These are phyloP conservation scores for Exobasidium cylindrosporum DNA, from an alignment of 1,284 basidiomycete genomes.

Conservation along the genomic window DNA sequence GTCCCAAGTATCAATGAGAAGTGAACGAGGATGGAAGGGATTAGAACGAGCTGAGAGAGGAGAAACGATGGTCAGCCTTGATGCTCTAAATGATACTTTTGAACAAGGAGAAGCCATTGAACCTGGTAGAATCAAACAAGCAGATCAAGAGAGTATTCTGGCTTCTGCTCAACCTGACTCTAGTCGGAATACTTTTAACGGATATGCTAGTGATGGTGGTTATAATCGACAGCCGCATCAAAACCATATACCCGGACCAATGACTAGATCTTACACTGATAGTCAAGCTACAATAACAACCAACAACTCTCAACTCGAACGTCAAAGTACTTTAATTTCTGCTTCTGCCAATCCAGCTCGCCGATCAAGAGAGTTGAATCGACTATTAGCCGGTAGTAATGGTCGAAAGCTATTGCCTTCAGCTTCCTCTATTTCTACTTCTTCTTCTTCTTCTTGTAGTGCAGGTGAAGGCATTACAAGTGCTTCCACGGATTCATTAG, in stretches of 20 bases:
- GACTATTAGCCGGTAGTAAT: slow-evolving; percentile 31
- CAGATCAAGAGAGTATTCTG: slow-evolving; percentile 41
- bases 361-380: slow-evolving; percentile 38
- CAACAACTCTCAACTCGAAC: slow-evolving; percentile 25
- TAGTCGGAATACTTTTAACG: neutral
- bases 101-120: slow-evolving; percentile 31
- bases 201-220: neutral
- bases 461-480: neutral
- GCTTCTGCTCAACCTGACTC: slow-evolving; percentile 20
- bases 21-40: slow-evolving; percentile 29
- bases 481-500: slow-evolving; percentile 4
- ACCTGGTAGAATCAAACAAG: slow-evolving; percentile 27
- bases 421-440: neutral
- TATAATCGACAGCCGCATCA: no score
- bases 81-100: slow-evolving; percentile 29
- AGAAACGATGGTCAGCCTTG: slow-evolving; percentile 36
- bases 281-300: neutral
- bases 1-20: slow-evolving; percentile 33
- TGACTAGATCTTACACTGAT: neutral
- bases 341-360: slow-evolving; percentile 35
- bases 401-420: slow-evolving; percentile 11
- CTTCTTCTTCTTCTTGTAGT: neutral
- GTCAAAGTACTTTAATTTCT: slow-evolving; percentile 39
- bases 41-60: slow-evolving; percentile 40
- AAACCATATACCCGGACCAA: neutral